These are phyloP conservation scores for Neurospora sp. DNA, from an alignment of 495 filamentous ascomycete genomes.

Conservation along the genomic window DNA sequence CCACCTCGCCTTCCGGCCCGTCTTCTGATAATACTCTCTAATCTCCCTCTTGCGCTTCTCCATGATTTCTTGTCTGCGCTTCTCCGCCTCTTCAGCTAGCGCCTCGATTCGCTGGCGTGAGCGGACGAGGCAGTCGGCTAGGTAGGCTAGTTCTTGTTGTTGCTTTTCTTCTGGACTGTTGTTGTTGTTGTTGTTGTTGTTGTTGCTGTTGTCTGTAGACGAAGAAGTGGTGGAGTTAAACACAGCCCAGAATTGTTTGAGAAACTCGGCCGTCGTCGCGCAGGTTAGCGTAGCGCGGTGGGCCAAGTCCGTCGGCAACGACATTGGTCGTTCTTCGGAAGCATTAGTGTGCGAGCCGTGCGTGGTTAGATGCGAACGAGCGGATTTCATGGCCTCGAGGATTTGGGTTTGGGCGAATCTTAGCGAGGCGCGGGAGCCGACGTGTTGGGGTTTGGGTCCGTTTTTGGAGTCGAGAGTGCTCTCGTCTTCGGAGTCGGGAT, in stretches of 20 bases:
- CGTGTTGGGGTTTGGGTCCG: conserved; percentile 38
- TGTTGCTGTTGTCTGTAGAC: conserved; percentile 12
- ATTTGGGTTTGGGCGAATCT: conserved; percentile 47
- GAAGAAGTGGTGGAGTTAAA: conserved; percentile 75
- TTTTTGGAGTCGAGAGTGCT: conserved; percentile 29
- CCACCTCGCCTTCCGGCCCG: conserved; percentile 56
- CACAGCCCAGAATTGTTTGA: conserved; percentile 90
- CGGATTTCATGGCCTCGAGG: conserved; percentile 29
- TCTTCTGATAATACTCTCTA: conserved; percentile 53
- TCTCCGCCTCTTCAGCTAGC: conserved; percentile 71
- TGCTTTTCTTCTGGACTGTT: conserved; percentile 40
- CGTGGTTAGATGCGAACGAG: neutral
- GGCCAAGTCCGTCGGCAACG: conserved; percentile 54
- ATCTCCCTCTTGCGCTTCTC: conserved; percentile 61
- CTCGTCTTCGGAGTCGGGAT: conserved; percentile 60
- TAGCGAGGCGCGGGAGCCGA: conserved; percentile 49
- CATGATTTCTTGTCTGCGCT: conserved; percentile 49
- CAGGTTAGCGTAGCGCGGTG: conserved; percentile 75
- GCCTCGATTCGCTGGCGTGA: conserved; percentile 72
- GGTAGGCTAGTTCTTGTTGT: conserved; percentile 55
- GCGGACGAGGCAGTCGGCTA: conserved; percentile 67
- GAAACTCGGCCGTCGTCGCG: conserved; percentile 84
- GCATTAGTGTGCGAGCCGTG: conserved; percentile 10
- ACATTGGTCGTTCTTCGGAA: conserved; percentile 42
- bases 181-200: conserved; percentile 23